Percentiles rank a stretch among this genome's conserved stretches.
Conservation (phyloP, 768 basidiomycete species). For the Hericium erinaceus region DNA sequence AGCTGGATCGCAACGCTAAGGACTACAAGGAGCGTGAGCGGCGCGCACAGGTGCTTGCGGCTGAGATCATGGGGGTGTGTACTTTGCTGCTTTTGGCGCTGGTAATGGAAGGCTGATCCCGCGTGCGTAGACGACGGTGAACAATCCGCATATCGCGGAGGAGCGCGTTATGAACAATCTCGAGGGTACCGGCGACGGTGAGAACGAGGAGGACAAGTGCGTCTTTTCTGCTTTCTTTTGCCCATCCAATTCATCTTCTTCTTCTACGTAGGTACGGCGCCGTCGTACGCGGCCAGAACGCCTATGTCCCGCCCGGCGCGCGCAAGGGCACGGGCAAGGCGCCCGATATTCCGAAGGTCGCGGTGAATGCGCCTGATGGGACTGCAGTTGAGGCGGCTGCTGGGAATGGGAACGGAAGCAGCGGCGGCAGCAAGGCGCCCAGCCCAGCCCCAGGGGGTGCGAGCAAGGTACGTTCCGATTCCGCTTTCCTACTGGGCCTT, state of each 20-base stretch:
- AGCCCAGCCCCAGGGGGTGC: constrained; percentile 50
- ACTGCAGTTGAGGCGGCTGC: constrained; percentile 25
- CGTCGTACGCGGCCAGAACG: constrained; percentile 79
- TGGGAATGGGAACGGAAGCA: constrained; percentile 18
- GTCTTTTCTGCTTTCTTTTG: constrained; percentile 15
- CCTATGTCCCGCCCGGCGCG: constrained; percentile 92
- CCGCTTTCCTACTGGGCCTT: constrained; percentile 4
- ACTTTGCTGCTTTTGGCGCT: neutral
- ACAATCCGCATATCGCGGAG: constrained; percentile 83
- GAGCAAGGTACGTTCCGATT: constrained; percentile 37
- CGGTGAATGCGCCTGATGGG: constrained; percentile 75
- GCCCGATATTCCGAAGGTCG: constrained; percentile 59
- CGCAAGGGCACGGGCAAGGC: constrained; percentile 39
- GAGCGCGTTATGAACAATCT: constrained; percentile 53
- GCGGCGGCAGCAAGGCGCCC: constrained; percentile 33
- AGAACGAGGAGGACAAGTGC: constrained; percentile 96
- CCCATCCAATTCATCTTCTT: neutral
- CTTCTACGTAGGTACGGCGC: constrained; percentile 69
- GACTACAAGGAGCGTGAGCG: constrained; percentile 87
- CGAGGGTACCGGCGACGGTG: constrained; percentile 56
- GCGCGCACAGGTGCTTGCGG: constrained; percentile 80
- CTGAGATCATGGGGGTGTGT: constrained; percentile 78
- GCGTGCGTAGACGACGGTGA: constrained; percentile 40
- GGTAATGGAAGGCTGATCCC: too few species aligned
- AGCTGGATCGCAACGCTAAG: constrained; percentile 71